phyloP scores from a whole-genome alignment of 768 basidiomycete species.

The Rhizopogon vesiculosus region DNA sequence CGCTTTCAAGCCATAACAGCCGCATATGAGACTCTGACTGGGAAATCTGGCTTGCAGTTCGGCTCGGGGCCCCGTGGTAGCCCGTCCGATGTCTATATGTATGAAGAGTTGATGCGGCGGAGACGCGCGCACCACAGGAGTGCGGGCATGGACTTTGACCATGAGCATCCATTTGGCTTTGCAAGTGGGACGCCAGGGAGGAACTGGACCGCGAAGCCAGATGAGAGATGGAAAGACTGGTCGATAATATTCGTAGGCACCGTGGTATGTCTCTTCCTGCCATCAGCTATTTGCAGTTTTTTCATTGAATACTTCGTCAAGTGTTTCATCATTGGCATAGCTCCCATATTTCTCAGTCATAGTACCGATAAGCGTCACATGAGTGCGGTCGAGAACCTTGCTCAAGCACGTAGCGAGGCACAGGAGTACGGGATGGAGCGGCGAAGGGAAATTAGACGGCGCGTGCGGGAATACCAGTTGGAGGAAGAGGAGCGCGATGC shows the following conservation, averaged over 20 bases:
- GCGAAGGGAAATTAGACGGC: constrained; percentile 44
- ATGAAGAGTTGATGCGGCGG: constrained; percentile 48
- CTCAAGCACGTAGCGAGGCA: constrained; percentile 55
- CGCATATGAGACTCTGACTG: constrained; percentile 58
- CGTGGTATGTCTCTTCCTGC: constrained; percentile 32
- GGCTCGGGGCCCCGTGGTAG: not conserved
- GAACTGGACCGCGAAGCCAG: constrained; percentile 29
- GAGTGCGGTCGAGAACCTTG: constrained; percentile 52
- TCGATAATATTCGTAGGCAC: constrained; percentile 43
- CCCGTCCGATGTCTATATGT: constrained; percentile 33
- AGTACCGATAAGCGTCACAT: constrained; percentile 39
- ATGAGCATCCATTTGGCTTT: constrained; percentile 19
- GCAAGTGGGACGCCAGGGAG: constrained; percentile 2
- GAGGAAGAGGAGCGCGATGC: not conserved
- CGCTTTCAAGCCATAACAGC: constrained; percentile 62
- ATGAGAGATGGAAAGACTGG: constrained; percentile 49
- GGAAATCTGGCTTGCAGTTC: constrained; percentile 21
- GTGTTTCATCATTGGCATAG: constrained; percentile 42
- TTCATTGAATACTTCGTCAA: constrained; percentile 11
- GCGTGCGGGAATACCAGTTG: constrained; percentile 32
- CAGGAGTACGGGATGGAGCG: constrained; percentile 49
- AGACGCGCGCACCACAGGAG: constrained; percentile 29
- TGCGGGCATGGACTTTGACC: constrained; percentile 21
- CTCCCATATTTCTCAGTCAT: constrained; percentile 35
- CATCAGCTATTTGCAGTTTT: not conserved